Conservation (phyloP, 75 land plant species). For the Picea sitchensis region DNA sequence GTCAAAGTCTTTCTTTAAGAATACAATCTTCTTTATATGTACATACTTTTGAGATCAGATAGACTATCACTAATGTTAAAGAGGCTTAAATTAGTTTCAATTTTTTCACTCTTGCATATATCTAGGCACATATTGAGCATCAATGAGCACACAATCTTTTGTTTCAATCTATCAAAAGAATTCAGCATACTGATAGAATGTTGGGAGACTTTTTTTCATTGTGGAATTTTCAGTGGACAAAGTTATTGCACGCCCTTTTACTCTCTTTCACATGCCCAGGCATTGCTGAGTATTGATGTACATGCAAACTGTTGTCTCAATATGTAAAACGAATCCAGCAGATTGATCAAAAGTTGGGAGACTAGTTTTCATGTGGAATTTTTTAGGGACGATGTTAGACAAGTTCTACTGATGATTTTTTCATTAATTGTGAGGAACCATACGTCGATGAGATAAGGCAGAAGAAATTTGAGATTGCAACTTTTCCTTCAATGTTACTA, state of each 20-base stretch:
- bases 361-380: neutral
- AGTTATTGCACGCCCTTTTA: neutral
- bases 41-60: neutral
- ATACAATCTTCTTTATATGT: neutral
- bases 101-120: neutral
- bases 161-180: neutral
- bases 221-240: neutral
- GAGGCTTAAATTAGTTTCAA: neutral
- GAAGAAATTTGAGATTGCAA: neutral
- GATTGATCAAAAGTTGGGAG: neutral
- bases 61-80: neutral
- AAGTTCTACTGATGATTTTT: neutral
- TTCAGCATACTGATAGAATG: neutral
- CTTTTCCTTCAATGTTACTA: neutral
- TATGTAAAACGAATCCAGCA: constrained; percentile 1
- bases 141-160: neutral
- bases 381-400: neutral
- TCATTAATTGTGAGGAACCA: neutral
- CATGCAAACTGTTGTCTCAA: neutral
- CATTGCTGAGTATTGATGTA: neutral
- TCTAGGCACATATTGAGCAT: neutral
- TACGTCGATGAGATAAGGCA: neutral
- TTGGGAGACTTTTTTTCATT: neutral
- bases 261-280: neutral
- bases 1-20: constrained; percentile 19